Evolutionary conservation across 768 basidiomycete species (phyloP).

Genomic region (Tylopilus plumbeoviolaceoides): DNA sequence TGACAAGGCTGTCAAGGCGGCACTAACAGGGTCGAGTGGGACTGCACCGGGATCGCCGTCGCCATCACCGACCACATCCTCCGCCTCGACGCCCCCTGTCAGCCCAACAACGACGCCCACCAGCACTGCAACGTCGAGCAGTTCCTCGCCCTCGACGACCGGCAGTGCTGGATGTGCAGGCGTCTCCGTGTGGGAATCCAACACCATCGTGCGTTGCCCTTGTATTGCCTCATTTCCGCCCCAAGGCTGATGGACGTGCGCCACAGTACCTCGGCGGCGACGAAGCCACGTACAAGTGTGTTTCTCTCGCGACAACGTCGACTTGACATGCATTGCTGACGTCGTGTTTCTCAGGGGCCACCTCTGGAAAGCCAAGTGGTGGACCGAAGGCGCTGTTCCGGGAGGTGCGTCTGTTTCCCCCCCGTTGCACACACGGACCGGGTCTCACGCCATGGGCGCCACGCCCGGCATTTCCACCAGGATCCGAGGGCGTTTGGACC

Average conservation of each 20-base stretch:
- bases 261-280: conserved; percentile 41
- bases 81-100: conserved; percentile 5
- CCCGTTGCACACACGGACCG: too few relatives aligned
- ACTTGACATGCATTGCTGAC: neutral
- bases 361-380: conserved; percentile 17
- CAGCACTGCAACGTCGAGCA: neutral
- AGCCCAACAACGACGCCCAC: neutral
- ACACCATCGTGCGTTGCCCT: conserved; percentile 33
- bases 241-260: neutral
- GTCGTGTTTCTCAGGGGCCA: neutral
- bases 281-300: conserved; percentile 40
- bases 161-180: conserved; percentile 35
- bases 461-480: neutral
- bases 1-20: conserved; percentile 40
- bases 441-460: neutral
- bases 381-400: conserved; percentile 8
- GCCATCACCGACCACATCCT: neutral
- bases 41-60: neutral
- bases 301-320: neutral
- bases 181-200: conserved; percentile 39
- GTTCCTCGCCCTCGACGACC: conserved; percentile 6
- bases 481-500: conserved; percentile 9
- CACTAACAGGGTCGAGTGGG: conserved; percentile 25
- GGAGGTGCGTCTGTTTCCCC: conserved; percentile 2
- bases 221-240: neutral